phyloP scores from a whole-genome alignment of 306 rosid species.

The Hippophae rhamnoides region DNA sequence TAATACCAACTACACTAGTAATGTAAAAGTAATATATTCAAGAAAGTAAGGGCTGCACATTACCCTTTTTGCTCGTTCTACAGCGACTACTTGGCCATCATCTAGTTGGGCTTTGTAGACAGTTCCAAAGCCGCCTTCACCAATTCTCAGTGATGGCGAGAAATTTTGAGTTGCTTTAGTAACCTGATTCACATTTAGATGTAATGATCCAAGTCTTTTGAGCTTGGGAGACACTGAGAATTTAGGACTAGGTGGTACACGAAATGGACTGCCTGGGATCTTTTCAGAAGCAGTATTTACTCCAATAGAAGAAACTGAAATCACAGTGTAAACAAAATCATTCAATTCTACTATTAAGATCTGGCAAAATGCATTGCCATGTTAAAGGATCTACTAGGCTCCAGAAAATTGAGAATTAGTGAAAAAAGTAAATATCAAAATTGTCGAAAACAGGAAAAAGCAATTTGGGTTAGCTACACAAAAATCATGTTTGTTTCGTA shows the following conservation, averaged over 20 bases:
- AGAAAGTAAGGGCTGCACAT: slow-evolving; percentile 7
- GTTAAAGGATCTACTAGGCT: slow-evolving; percentile 1
- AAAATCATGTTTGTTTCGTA: background rate
- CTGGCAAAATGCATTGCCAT: background rate
- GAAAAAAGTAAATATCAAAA: slow-evolving; percentile 1
- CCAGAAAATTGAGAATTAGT: background rate
- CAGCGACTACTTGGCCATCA: slow-evolving; percentile 62
- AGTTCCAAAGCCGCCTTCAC: slow-evolving; percentile 95
- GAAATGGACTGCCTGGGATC: slow-evolving; percentile 59
- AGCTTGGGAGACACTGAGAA: slow-evolving; percentile 66
- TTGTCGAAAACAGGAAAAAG: slow-evolving; percentile 3
- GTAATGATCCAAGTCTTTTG: slow-evolving; percentile 59
- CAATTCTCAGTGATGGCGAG: slow-evolving; percentile 60
- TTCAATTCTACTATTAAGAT: slow-evolving; percentile 15
- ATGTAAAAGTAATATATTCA: background rate
- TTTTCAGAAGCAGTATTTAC: slow-evolving; percentile 40
- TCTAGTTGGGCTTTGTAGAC: slow-evolving; percentile 86
- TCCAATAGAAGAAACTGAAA: slow-evolving; percentile 54
- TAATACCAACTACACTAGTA: background rate
- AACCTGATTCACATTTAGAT: slow-evolving; percentile 67
- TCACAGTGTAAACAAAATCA: slow-evolving; percentile 36
- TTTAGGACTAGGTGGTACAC: slow-evolving; percentile 86
- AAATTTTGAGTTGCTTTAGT: slow-evolving; percentile 68
- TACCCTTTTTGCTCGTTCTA: slow-evolving; percentile 88
- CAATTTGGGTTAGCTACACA: slow-evolving; percentile 12